Evolutionary conservation across 257 asterid species (phyloP).

Genomic region (Primulina eburnea): DNA sequence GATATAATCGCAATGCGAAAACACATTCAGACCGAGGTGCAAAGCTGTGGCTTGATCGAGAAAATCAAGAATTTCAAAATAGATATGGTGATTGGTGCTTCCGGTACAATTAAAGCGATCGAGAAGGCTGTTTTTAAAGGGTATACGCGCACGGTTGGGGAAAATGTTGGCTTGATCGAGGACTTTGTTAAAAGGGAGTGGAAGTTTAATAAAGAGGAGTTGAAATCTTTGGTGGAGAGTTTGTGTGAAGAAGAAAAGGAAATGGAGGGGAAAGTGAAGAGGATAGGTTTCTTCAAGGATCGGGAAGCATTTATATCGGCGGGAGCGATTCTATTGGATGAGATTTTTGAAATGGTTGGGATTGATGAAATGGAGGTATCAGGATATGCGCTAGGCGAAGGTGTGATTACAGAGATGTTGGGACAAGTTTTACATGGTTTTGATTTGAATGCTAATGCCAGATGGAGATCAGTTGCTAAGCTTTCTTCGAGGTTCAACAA

Average conservation of each 20-base stretch:
- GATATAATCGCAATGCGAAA: constrained; percentile 44
- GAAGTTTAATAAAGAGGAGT: constrained; percentile 56
- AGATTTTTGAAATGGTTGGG: constrained; percentile 50
- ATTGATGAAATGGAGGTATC: constrained; percentile 73
- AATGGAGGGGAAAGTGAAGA: constrained; percentile 42
- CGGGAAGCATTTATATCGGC: constrained; percentile 64
- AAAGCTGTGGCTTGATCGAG: constrained; percentile 43
- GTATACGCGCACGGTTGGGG: constrained; percentile 37
- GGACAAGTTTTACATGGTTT: constrained; percentile 40
- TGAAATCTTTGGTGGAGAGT: constrained; percentile 49
- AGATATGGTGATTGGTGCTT: constrained; percentile 62
- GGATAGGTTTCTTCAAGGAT: constrained; percentile 41
- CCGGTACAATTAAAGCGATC: constrained; percentile 72
- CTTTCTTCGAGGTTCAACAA: constrained; percentile 52
- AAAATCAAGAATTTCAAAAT: constrained; percentile 42
- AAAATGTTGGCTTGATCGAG: constrained; percentile 34
- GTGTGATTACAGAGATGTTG: constrained; percentile 66
- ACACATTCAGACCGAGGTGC: constrained; percentile 40
- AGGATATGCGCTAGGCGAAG: constrained; percentile 71
- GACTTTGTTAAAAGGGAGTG: constrained; percentile 55
- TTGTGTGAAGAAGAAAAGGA: constrained; percentile 43
- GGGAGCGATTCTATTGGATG: constrained; percentile 63
- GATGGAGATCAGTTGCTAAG: constrained; percentile 69
- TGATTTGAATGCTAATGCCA: constrained; percentile 54
- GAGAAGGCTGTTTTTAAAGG: constrained; percentile 59